A percentile compares a stretch with the other conserved stretches of the same genome.
Evolutionary conservation across 768 basidiomycete genomes (phyloP).

Genomic region (Calocera viscosa): DNA sequence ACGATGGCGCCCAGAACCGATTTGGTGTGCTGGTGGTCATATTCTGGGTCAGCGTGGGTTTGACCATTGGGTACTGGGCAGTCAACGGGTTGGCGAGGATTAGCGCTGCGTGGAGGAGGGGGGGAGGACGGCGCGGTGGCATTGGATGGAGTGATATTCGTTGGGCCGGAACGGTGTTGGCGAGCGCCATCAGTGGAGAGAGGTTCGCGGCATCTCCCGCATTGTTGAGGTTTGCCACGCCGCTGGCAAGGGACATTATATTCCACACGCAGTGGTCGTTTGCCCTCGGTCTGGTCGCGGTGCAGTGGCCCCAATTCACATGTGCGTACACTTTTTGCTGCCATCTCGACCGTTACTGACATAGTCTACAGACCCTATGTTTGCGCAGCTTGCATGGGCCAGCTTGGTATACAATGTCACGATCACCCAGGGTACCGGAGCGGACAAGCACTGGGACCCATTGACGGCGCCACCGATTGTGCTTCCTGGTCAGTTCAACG

Average conservation of each 20-base stretch:
- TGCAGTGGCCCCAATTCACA: slow-evolving; percentile 85
- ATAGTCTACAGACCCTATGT: slow-evolving; percentile 58
- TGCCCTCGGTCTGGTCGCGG: slow-evolving; percentile 78
- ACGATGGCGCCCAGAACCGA: slow-evolving; percentile 33
- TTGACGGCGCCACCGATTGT: slow-evolving; percentile 43
- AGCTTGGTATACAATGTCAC: slow-evolving; percentile 64
- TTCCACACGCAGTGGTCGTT: slow-evolving; percentile 80
- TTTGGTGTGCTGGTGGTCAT: slow-evolving; percentile 58
- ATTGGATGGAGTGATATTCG: slow-evolving; percentile 54
- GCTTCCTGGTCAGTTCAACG: slow-evolving; percentile 57
- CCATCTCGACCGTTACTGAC: background rate
- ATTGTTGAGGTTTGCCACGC: slow-evolving; percentile 82
- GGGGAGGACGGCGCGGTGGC: slow-evolving; percentile 46
- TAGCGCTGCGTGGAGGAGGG: slow-evolving; percentile 73
- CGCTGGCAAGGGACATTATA: slow-evolving; percentile 81
- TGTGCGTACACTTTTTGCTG: slow-evolving; percentile 42
- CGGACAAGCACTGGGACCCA: slow-evolving; percentile 53
- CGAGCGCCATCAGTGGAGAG: slow-evolving; percentile 88
- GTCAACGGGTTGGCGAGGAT: slow-evolving; percentile 70
- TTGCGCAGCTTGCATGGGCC: slow-evolving; percentile 82
- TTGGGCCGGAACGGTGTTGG: slow-evolving; percentile 75
- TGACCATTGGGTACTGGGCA: slow-evolving; percentile 71
- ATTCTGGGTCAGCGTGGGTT: slow-evolving; percentile 59
- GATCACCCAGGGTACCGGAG: slow-evolving; percentile 37
- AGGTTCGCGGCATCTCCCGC: slow-evolving; percentile 73